These are phyloP conservation scores for Fraxinus sp. DNA, from an alignment of 305 asterid species.

Conservation along the genomic window DNA sequence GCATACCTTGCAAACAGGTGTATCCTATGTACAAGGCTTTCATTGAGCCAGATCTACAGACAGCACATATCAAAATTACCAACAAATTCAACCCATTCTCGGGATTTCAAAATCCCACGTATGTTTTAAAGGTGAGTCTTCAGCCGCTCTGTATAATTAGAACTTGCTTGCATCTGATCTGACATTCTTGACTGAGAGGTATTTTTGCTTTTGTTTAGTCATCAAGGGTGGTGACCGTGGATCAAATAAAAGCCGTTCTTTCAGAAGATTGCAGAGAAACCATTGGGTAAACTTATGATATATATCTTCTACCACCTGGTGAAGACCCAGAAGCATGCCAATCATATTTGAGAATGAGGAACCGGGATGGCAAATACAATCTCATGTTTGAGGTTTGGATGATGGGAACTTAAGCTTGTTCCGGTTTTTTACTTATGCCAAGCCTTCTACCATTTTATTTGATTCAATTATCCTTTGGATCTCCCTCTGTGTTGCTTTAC, in stretches of 20 bases:
- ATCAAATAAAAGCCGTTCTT: constrained; percentile 75
- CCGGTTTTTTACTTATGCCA: constrained; percentile 6
- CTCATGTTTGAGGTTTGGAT: constrained; percentile 95
- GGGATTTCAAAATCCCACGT: constrained; percentile 92
- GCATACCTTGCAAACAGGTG: constrained; percentile 54
- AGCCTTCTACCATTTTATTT: not conserved
- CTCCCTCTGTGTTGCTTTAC: constrained; percentile 4
- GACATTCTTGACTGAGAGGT: constrained; percentile 18
- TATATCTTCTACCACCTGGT: constrained; percentile 97
- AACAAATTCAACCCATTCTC: constrained; percentile 95
- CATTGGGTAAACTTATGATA: constrained; percentile 90
- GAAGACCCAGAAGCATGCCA: constrained; percentile 99
- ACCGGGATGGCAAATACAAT: constrained; percentile 89
- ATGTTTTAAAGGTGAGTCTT: constrained; percentile 71
- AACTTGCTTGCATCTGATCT: not conserved
- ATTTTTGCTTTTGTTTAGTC: constrained; percentile 48
- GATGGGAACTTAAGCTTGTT: constrained; percentile 15
- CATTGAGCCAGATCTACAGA: constrained; percentile 91
- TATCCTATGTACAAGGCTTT: constrained; percentile 99
- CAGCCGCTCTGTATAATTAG: constrained; percentile 21
- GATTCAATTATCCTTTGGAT: not conserved
- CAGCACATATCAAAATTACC: constrained; percentile 90
- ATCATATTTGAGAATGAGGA: constrained; percentile 97
- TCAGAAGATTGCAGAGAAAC: constrained; percentile 54
- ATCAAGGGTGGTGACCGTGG: constrained; percentile 57